These are phyloP conservation scores for Pistacia atlantica DNA, from an alignment of 345 rosid genomes.

Conservation along the genomic window DNA sequence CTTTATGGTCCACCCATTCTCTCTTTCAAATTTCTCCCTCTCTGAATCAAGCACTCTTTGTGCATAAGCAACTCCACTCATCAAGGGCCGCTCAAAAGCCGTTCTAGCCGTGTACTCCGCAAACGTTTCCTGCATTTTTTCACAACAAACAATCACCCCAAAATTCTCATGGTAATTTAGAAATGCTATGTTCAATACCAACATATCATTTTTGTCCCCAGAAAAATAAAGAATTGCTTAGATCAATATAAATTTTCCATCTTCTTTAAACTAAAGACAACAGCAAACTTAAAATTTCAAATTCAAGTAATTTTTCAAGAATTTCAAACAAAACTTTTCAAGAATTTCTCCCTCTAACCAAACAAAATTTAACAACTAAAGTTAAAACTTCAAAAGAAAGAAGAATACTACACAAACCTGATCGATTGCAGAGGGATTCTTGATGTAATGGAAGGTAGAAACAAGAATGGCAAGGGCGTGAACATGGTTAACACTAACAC, in stretches of 20 bases:
- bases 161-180: neutral
- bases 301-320: neutral
- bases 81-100: constrained; percentile 90
- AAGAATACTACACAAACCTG: constrained; percentile 56
- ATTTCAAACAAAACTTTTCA: neutral
- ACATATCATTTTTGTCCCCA: constrained; percentile 1
- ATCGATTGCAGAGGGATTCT: constrained; percentile 94
- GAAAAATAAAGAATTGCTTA: constrained; percentile 2
- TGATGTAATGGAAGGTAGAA: constrained; percentile 93
- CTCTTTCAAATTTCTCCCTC: constrained; percentile 82
- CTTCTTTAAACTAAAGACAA: neutral
- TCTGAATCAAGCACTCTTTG: constrained; percentile 65
- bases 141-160: constrained; percentile 11
- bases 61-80: constrained; percentile 95
- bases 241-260: neutral
- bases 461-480: constrained; percentile 97
- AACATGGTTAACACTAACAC: constrained; percentile 97
- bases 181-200: neutral
- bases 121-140: constrained; percentile 77
- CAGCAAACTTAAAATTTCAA: neutral
- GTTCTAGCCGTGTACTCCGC: constrained; percentile 97
- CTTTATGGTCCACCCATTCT: constrained; percentile 84
- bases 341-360: neutral
- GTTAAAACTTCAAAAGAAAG: constrained; percentile 5
- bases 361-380: neutral